phyloP scores from a whole-genome alignment of 2,329 filamentous ascomycete species.

The Ceratocystis ficicola region DNA sequence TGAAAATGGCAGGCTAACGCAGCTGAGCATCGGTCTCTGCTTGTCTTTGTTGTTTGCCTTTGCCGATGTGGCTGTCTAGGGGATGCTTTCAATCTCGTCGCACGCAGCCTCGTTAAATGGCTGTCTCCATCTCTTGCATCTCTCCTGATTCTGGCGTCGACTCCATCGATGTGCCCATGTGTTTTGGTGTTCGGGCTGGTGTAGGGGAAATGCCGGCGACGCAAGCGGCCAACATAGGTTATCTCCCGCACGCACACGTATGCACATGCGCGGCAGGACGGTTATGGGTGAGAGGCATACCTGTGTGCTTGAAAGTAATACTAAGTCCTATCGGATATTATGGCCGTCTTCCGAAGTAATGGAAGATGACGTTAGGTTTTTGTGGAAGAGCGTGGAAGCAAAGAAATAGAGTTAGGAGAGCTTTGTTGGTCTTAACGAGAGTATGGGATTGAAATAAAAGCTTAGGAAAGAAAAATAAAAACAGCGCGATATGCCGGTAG shows the following conservation, averaged over 20 bases:
- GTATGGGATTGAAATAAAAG: constrained; percentile 26
- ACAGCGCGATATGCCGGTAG: constrained; percentile 25
- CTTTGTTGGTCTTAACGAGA: constrained; percentile 26
- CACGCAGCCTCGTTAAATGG: neutral
- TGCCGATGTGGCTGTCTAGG: neutral
- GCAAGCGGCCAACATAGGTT: neutral
- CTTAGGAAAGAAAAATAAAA: constrained; percentile 25
- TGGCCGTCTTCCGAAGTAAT: constrained; percentile 20
- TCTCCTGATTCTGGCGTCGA: neutral
- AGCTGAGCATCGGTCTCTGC: neutral
- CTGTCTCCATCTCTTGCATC: no score
- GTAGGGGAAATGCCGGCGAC: neutral
- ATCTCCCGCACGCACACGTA: no score
- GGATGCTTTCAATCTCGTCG: neutral
- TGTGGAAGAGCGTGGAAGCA: constrained; percentile 22
- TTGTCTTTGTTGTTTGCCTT: neutral
- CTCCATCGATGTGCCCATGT: neutral
- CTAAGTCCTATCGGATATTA: constrained; percentile 21
- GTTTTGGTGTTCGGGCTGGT: neutral
- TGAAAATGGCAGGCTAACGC: neutral
- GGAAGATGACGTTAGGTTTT: constrained; percentile 17
- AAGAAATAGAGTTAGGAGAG: constrained; percentile 18
- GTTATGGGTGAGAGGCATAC: neutral
- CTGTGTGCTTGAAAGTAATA: constrained; percentile 16
- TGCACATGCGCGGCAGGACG: neutral